Evolutionary conservation across 345 rosid genomes (phyloP).

Genomic region (Theobroma cacao): DNA sequence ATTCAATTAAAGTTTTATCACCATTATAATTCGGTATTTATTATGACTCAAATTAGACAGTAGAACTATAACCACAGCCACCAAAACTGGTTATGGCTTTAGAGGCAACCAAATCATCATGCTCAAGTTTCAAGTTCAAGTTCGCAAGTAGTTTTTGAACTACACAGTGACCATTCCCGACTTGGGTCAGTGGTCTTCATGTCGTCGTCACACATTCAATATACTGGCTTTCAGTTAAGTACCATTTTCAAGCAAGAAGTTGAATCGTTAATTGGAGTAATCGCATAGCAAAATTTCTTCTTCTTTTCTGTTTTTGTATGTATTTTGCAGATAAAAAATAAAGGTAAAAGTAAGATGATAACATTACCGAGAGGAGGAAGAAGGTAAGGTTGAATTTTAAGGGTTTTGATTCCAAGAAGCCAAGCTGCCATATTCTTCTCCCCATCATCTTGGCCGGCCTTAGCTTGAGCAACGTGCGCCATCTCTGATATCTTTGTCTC

Average conservation of each 20-base stretch:
- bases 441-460: constrained; percentile 7
- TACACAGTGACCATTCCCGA: background rate
- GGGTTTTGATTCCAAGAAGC: constrained; percentile 57
- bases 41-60: too few relatives aligned
- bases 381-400: constrained; percentile 51
- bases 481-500: constrained; percentile 11
- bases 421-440: constrained; percentile 62
- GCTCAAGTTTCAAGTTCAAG: background rate
- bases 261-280: background rate
- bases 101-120: background rate
- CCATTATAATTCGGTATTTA: too few relatives aligned
- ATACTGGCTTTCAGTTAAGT: background rate
- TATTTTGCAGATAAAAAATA: background rate
- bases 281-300: background rate
- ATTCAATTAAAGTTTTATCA: too few relatives aligned
- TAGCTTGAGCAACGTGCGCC: constrained; percentile 10
- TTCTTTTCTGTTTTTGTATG: background rate
- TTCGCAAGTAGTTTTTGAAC: background rate
- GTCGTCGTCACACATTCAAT: background rate
- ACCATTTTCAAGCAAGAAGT: background rate
- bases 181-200: background rate
- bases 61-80: too few relatives aligned
- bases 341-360: background rate
- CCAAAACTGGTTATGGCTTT: background rate
- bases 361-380: constrained; percentile 51